Percentiles rank a stretch among this genome's conserved stretches.
phyloP scores from a whole-genome alignment of 2,329 filamentous ascomycete genomes.

The Coniochaeta prunicola region DNA sequence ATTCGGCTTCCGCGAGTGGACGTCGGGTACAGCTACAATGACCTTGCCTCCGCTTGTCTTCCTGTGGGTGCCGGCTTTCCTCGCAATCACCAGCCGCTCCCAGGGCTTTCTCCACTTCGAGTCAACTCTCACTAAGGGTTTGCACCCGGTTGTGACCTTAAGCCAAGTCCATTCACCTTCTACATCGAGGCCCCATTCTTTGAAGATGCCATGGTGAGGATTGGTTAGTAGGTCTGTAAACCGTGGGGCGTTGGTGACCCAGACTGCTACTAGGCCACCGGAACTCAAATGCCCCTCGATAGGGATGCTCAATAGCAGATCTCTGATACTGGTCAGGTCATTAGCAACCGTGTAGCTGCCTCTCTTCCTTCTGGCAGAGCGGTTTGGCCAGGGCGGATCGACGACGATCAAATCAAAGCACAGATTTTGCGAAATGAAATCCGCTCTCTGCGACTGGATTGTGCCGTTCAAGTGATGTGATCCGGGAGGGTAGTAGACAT shows the following conservation, averaged over 20 bases:
- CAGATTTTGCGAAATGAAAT: slow-evolving; percentile 31
- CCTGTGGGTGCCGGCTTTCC: slow-evolving; percentile 25
- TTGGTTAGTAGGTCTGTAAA: slow-evolving; percentile 47
- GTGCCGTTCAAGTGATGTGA: slow-evolving; percentile 41
- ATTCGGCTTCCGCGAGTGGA: slow-evolving; percentile 75
- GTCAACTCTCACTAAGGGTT: slow-evolving; percentile 55
- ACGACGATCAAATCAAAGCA: slow-evolving; percentile 62
- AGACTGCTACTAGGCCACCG: slow-evolving; percentile 59
- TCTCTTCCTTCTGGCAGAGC: slow-evolving; percentile 57
- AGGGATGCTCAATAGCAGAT: slow-evolving; percentile 48
- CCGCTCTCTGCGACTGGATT: slow-evolving; percentile 31
- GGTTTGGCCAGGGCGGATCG: slow-evolving; percentile 78
- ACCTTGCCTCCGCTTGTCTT: slow-evolving; percentile 37
- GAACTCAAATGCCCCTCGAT: slow-evolving; percentile 44
- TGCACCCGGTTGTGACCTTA: slow-evolving; percentile 59
- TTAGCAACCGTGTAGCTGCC: slow-evolving; percentile 40
- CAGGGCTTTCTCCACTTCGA: slow-evolving; percentile 67
- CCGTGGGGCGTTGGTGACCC: slow-evolving; percentile 68
- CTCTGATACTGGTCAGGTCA: slow-evolving; percentile 36
- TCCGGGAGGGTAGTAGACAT: slow-evolving; percentile 29
- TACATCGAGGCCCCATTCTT: slow-evolving; percentile 57
- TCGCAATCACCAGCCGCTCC: slow-evolving; percentile 62
- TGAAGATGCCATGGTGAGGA: slow-evolving; percentile 49
- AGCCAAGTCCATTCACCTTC: slow-evolving; percentile 73
- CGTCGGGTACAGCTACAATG: slow-evolving; percentile 62